These are phyloP conservation scores for Rhizophora apiculata DNA, from an alignment of 345 rosid species.

Conservation along the genomic window DNA sequence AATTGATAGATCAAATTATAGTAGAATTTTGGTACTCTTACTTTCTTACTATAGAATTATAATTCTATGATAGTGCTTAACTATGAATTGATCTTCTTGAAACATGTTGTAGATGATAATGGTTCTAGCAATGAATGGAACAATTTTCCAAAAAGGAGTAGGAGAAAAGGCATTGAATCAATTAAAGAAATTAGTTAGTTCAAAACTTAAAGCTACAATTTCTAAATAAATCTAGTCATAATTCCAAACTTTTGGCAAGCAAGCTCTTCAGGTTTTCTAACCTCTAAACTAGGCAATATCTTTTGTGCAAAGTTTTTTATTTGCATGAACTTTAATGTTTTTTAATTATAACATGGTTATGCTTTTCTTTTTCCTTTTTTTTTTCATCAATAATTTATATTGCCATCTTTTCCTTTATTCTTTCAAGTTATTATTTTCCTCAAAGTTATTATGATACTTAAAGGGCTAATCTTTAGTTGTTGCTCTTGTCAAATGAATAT, in stretches of 20 bases:
- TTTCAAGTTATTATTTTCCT: too few relatives aligned
- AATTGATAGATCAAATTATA: too few relatives aligned
- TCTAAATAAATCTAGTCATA: conserved; percentile 80
- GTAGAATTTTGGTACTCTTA: neutral
- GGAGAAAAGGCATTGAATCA: conserved; percentile 89
- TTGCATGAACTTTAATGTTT: neutral
- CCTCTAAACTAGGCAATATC: neutral
- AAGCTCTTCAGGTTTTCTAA: conserved; percentile 75
- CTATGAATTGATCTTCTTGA: neutral
- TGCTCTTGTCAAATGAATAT: neutral
- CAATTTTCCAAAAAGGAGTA: conserved; percentile 73
- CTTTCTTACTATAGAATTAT: neutral
- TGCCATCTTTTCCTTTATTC: too few relatives aligned
- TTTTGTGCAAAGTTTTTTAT: neutral
- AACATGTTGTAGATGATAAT: conserved; percentile 35
- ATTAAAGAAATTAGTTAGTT: conserved; percentile 71
- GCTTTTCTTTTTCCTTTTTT: neutral
- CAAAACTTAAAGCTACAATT: conserved; percentile 77
- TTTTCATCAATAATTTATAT: too few relatives aligned
- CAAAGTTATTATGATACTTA: too few relatives aligned
- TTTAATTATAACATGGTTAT: neutral
- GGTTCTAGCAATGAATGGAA: conserved; percentile 63
- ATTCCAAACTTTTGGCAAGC: conserved; percentile 92
- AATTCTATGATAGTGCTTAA: too few relatives aligned
- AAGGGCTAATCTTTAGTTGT: neutral